phyloP scores from a whole-genome alignment of 768 basidiomycete species.

The Mycena venus region DNA sequence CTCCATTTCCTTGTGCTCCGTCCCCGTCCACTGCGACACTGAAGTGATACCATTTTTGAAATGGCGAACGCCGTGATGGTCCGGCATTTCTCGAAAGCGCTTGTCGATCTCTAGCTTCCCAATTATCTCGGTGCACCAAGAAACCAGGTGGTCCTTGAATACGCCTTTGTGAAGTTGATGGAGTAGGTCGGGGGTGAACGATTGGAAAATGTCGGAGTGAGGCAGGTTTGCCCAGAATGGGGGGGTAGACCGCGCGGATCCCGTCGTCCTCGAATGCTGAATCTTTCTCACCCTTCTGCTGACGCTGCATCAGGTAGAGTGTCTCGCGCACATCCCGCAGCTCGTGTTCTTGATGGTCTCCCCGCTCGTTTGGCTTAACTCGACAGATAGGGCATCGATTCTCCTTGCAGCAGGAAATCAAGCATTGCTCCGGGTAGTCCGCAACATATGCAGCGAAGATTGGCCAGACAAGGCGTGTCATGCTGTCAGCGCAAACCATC shows the following conservation, averaged over 20 bases:
- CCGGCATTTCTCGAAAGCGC: slow-evolving; percentile 46
- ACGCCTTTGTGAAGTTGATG: slow-evolving; percentile 65
- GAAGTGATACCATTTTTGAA: slow-evolving; percentile 50
- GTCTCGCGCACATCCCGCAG: too few relatives aligned
- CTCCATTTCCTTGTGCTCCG: slow-evolving; percentile 47
- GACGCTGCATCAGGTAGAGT: slow-evolving; percentile 37
- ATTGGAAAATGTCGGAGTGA: slow-evolving; percentile 52
- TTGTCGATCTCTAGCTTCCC: slow-evolving; percentile 48
- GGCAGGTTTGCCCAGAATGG: slow-evolving; percentile 59
- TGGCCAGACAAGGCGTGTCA: slow-evolving; percentile 15
- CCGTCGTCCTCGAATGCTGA: slow-evolving; percentile 32
- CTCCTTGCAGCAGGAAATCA: slow-evolving; percentile 19
- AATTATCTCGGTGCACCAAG: slow-evolving; percentile 46
- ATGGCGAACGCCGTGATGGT: slow-evolving; percentile 41
- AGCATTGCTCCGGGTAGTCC: slow-evolving; percentile 7
- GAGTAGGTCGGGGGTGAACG: slow-evolving; percentile 58
- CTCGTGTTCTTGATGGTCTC: neutral
- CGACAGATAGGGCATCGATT: slow-evolving; percentile 15
- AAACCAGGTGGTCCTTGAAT: slow-evolving; percentile 58
- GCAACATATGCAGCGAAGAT: too few relatives aligned
- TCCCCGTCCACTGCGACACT: slow-evolving; percentile 51
- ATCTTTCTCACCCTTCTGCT: neutral
- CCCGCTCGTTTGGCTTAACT: slow-evolving; percentile 31
- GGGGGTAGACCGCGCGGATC: slow-evolving; percentile 26
- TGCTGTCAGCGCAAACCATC: slow-evolving; percentile 32